Conservation (phyloP, 2,329 filamentous ascomycete genomes). For the Diaporthe velutina region DNA sequence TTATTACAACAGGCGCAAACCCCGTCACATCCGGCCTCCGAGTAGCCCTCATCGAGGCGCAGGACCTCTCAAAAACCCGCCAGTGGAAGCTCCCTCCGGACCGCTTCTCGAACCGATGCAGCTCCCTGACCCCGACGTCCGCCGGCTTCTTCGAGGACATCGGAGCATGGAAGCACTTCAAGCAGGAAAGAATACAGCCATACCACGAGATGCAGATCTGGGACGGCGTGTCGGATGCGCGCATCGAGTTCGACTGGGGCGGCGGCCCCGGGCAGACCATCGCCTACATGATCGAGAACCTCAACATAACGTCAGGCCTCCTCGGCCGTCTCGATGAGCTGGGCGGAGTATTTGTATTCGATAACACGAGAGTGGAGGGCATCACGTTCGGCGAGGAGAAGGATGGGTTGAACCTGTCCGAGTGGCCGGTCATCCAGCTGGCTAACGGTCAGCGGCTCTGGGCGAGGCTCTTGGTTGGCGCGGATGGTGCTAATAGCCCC, state of each 20-base stretch:
- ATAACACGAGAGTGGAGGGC: conserved; percentile 81
- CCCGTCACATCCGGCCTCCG: conserved; percentile 81
- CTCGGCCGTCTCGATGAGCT: conserved; percentile 79
- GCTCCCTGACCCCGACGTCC: conserved; percentile 90
- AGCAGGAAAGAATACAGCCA: conserved; percentile 79
- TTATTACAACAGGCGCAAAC: conserved; percentile 72
- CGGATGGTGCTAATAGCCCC: conserved; percentile 94
- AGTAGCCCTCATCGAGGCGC: conserved; percentile 90
- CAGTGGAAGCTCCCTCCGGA: conserved; percentile 75
- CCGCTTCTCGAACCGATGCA: conserved; percentile 93
- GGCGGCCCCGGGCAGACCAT: conserved; percentile 72
- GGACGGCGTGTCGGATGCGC: conserved; percentile 90
- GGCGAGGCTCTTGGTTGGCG: conserved; percentile 89
- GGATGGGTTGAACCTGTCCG: conserved; percentile 79
- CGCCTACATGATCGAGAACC: conserved; percentile 97
- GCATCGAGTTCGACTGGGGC: conserved; percentile 88
- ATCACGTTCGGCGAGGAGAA: conserved; percentile 81
- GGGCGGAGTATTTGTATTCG: conserved; percentile 77
- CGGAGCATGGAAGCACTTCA: conserved; percentile 86
- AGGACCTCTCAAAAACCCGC: conserved; percentile 80
- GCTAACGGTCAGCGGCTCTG: conserved; percentile 76
- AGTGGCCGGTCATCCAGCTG: conserved; percentile 88
- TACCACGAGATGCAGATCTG: conserved; percentile 99
- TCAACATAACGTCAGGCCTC: conserved; percentile 86
- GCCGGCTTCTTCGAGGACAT: conserved; percentile 86